Conservation (phyloP, 306 rosid species). For the Gynostemma pentaphyllum region DNA sequence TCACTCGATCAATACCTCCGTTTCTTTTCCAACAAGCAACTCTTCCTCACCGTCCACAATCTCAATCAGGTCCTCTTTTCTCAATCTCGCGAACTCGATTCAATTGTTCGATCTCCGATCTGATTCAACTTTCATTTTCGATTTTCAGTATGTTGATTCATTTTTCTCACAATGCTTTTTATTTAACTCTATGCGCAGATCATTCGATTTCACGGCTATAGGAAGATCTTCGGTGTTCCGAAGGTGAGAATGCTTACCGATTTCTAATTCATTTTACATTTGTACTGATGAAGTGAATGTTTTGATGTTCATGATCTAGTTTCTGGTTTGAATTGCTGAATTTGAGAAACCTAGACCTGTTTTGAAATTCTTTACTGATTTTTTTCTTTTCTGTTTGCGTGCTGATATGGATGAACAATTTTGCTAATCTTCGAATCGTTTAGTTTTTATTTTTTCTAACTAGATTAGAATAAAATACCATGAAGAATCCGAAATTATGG, state of each 20-base stretch:
- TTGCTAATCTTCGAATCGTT: background rate
- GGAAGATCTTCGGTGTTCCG: constrained; percentile 28
- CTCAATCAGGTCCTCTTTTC: constrained; percentile 47
- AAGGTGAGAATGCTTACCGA: constrained; percentile 35
- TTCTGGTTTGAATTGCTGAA: background rate
- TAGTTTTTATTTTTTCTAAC: background rate
- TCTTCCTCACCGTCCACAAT: constrained; percentile 24
- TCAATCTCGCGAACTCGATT: background rate
- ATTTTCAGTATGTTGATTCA: background rate
- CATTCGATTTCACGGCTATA: constrained; percentile 62
- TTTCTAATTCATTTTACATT: no score
- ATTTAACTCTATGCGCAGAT: constrained; percentile 23
- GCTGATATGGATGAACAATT: background rate
- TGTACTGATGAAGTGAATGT: no score
- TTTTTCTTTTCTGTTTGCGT: background rate
- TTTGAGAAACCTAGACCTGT: background rate
- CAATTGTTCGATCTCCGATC: background rate
- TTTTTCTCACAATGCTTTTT: background rate
- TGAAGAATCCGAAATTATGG: background rate
- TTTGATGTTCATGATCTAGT: background rate
- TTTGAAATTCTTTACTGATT: background rate
- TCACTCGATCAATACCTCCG: constrained; percentile 40
- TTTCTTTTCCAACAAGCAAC: constrained; percentile 24
- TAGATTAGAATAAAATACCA: background rate
- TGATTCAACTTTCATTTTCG: background rate